Percentiles rank a stretch among this genome's conserved stretches.
phyloP scores from a whole-genome alignment of 2,329 filamentous ascomycete species.

The Phyllosticta citribraziliensis region DNA sequence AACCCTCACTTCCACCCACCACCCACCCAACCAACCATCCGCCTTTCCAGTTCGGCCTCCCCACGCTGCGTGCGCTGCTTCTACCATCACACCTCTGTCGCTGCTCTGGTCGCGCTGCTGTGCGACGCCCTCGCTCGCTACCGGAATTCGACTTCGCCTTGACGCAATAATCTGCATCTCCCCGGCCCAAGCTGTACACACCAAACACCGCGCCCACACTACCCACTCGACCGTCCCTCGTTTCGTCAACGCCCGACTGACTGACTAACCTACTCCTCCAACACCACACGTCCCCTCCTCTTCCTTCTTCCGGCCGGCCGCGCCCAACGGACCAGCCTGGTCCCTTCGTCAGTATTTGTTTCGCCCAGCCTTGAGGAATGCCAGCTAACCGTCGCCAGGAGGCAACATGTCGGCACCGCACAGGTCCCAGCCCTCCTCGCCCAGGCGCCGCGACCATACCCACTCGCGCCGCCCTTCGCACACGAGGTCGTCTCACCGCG shows the following conservation, averaged over 20 bases:
- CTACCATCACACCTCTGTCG: no score
- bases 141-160: not conserved
- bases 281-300: not conserved
- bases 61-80: no score
- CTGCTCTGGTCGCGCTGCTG: not conserved
- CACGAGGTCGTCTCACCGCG: conserved; percentile 47
- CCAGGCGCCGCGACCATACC: conserved; percentile 30
- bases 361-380: conserved; percentile 4
- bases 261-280: not conserved
- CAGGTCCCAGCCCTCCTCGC: conserved; percentile 54
- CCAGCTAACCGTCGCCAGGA: conserved; percentile 10
- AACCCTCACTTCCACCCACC: not conserved
- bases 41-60: not conserved
- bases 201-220: not conserved
- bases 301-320: not conserved
- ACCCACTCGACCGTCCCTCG: not conserved
- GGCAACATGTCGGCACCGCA: conserved; percentile 40
- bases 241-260: not conserved
- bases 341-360: not conserved
- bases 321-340: not conserved
- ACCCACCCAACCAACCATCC: not conserved
- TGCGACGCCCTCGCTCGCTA: not conserved
- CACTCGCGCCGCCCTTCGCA: conserved; percentile 2
- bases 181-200: no score
- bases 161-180: not conserved